phyloP scores from a whole-genome alignment of 805 yeast species.

The Candida namnaoensis region DNA sequence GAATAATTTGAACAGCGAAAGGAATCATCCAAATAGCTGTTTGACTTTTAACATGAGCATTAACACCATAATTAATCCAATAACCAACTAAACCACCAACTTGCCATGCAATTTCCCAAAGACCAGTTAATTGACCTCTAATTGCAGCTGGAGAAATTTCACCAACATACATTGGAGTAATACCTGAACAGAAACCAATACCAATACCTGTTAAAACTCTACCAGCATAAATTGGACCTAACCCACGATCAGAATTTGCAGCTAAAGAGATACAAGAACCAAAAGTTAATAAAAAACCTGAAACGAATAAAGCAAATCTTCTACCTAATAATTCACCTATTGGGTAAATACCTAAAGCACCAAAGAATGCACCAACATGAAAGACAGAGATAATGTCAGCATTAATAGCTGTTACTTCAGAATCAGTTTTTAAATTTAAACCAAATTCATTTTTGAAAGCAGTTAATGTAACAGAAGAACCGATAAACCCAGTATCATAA shows the following conservation, averaged over 20 bases:
- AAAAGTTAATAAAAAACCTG: constrained; percentile 14
- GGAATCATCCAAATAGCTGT: constrained; percentile 33
- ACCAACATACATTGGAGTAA: constrained; percentile 39
- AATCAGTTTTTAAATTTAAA: not conserved
- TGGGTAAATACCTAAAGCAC: constrained; percentile 11
- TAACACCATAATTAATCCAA: constrained; percentile 41
- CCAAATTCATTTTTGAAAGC: constrained; percentile 8
- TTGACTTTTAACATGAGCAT: constrained; percentile 20
- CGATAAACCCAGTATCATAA: constrained; percentile 13
- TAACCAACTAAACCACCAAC: constrained; percentile 38
- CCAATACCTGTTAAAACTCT: constrained; percentile 39
- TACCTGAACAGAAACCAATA: constrained; percentile 40
- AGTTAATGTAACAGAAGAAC: constrained; percentile 6
- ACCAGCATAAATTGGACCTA: constrained; percentile 43
- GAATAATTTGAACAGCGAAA: constrained; percentile 36
- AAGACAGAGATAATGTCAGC: constrained; percentile 1
- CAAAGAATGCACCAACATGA: constrained; percentile 16
- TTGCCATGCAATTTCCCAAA: constrained; percentile 42
- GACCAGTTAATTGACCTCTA: constrained; percentile 36
- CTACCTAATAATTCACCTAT: constrained; percentile 12
- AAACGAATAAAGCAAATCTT: constrained; percentile 6
- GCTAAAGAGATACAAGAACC: constrained; percentile 35
- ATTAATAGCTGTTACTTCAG: not conserved
- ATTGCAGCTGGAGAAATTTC: constrained; percentile 36
- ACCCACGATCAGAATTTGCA: constrained; percentile 22